phyloP scores from a whole-genome alignment of 78 protist species.

The Dictyostelium citrinum region DNA sequence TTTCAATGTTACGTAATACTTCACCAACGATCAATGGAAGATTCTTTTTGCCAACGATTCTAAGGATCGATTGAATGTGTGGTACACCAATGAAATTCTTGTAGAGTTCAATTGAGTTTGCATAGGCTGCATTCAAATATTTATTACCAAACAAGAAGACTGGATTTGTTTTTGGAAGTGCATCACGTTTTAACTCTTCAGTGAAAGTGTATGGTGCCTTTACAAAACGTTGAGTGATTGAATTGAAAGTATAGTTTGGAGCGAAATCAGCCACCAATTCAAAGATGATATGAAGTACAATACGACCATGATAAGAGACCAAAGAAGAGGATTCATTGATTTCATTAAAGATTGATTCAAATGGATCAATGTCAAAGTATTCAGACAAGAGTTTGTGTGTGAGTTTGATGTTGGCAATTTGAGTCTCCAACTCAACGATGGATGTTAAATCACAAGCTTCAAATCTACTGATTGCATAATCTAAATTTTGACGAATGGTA shows the following conservation, averaged over 20 bases:
- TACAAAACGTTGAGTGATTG: constrained; percentile 81
- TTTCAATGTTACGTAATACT: constrained; percentile 50
- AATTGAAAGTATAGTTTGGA: constrained; percentile 83
- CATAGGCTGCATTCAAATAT: constrained; percentile 75
- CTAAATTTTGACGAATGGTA: constrained; percentile 72
- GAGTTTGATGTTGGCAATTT: constrained; percentile 57
- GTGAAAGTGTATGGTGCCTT: constrained; percentile 68
- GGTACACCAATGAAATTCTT: constrained; percentile 62
- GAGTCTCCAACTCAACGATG: constrained; percentile 84
- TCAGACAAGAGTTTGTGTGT: constrained; percentile 75
- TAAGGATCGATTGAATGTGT: constrained; percentile 59
- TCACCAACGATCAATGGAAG: constrained; percentile 73
- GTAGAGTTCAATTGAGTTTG: constrained; percentile 25
- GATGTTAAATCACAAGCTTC: constrained; percentile 77
- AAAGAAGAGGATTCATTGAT: constrained; percentile 84
- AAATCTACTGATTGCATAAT: constrained; percentile 83
- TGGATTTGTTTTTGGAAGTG: constrained; percentile 49
- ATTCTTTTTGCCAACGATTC: constrained; percentile 40
- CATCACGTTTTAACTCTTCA: constrained; percentile 68
- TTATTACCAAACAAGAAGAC: constrained; percentile 79
- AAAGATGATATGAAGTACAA: constrained; percentile 71
- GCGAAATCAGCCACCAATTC: constrained; percentile 83
- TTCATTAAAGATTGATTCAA: constrained; percentile 79
- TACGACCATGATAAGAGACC: constrained; percentile 85
- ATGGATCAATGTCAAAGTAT: constrained; percentile 81